These are phyloP conservation scores for Lanzia echinophila DNA, from an alignment of 2,329 filamentous ascomycete species.

Conservation along the genomic window DNA sequence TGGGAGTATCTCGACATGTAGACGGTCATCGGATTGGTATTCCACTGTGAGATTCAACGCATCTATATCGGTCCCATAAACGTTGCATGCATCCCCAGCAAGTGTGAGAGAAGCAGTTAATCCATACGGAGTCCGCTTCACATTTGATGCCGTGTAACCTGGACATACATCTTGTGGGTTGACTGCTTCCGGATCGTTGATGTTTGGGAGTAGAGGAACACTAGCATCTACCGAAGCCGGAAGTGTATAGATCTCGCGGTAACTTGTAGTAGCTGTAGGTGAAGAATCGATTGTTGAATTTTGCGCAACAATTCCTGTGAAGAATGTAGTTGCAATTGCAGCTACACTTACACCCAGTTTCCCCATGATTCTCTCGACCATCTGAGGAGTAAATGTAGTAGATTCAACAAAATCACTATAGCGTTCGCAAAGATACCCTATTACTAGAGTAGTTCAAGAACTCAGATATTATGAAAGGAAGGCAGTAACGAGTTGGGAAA, in stretches of 20 bases:
- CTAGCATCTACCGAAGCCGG: conserved; percentile 41
- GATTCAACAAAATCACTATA: background rate
- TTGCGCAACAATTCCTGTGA: conserved; percentile 14
- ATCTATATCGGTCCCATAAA: conserved; percentile 70
- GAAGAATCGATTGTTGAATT: conserved; percentile 10
- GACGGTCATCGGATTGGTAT: conserved; percentile 56
- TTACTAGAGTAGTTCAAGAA: too few species aligned
- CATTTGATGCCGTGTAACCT: conserved; percentile 60
- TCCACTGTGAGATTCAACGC: conserved; percentile 60
- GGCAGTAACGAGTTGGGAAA: background rate
- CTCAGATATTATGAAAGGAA: too few species aligned
- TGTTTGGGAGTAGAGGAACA: conserved; percentile 50
- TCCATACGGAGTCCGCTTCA: conserved; percentile 44
- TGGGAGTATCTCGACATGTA: conserved; percentile 66
- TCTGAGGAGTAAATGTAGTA: background rate
- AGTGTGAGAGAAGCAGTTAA: conserved; percentile 65
- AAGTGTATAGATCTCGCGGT: conserved; percentile 37
- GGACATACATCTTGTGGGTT: conserved; percentile 50
- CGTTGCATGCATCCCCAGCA: conserved; percentile 65
- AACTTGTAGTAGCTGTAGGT: conserved; percentile 13
- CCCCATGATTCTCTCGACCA: conserved; percentile 10
- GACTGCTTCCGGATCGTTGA: conserved; percentile 55
- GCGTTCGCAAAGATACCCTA: background rate
- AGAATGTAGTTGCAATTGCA: conserved; percentile 11
- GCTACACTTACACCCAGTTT: conserved; percentile 11